A percentile compares a stretch with the other conserved stretches of the same genome.
These are phyloP conservation scores for Chrysophaeum taylorii DNA, from an alignment of 352 stramenopile species.

Conservation along the genomic window DNA sequence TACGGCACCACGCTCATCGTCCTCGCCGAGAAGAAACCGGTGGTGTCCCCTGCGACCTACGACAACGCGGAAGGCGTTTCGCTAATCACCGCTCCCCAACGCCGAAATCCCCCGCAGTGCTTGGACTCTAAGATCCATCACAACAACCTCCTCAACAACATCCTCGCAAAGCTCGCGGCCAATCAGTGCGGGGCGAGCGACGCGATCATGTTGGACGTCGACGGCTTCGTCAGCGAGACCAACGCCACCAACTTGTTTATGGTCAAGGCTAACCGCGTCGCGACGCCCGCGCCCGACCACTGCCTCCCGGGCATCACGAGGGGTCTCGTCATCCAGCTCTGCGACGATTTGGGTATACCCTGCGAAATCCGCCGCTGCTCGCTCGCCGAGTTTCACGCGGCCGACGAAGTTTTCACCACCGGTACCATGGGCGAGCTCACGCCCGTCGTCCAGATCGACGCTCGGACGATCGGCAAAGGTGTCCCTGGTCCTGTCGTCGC, in stretches of 20 bases:
- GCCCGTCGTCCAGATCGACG: conserved; percentile 54
- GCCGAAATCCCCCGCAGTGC: conserved; percentile 46
- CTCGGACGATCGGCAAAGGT: conserved; percentile 52
- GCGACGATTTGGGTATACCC: conserved; percentile 40
- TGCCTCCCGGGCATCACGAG: conserved; percentile 59
- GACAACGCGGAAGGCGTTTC: conserved; percentile 53
- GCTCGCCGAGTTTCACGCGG: conserved; percentile 51
- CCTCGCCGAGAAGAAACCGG: conserved; percentile 56
- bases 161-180: conserved; percentile 62
- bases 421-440: conserved; percentile 63
- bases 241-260: conserved; percentile 69
- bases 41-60: conserved; percentile 49
- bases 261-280: conserved; percentile 47
- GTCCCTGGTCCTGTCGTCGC: too few relatives aligned
- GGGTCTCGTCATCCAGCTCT: conserved; percentile 42
- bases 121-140: conserved; percentile 66
- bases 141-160: conserved; percentile 68
- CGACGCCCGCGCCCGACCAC: conserved; percentile 51
- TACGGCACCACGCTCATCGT: conserved; percentile 62
- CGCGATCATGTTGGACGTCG: conserved; percentile 58
- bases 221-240: conserved; percentile 58
- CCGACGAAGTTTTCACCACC: conserved; percentile 64
- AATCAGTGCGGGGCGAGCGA: conserved; percentile 52
- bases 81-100: conserved; percentile 46
- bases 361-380: conserved; percentile 38